phyloP scores from a whole-genome alignment of 2,329 filamentous ascomycete species.

The Calonectria pseudoreteaudii region DNA sequence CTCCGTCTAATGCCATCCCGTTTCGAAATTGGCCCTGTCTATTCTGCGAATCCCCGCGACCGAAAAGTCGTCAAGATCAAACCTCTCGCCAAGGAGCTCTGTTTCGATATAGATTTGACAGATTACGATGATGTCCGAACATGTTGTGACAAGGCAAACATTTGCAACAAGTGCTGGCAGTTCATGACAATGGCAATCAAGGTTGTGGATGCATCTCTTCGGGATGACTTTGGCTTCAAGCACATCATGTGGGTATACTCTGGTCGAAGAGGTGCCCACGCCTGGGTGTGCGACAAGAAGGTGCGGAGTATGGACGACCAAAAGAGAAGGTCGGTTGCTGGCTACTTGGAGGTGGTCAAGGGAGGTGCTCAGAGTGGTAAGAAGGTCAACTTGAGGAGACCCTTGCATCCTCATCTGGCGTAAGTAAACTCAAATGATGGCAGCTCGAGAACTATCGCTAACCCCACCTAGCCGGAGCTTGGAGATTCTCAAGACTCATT shows the following conservation, averaged over 20 bases:
- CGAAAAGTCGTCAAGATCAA: constrained; percentile 90
- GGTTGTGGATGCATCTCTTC: constrained; percentile 85
- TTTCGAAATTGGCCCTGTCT: constrained; percentile 99
- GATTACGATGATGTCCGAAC: constrained; percentile 98
- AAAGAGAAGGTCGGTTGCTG: constrained; percentile 85
- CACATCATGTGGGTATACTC: constrained; percentile 99
- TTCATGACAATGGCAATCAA: constrained; percentile 99
- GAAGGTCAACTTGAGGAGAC: constrained; percentile 84
- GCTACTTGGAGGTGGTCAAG: constrained; percentile 90
- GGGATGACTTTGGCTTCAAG: constrained; percentile 95
- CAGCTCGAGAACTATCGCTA: constrained; percentile 22
- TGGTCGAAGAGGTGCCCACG: constrained; percentile 94
- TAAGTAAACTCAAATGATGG: constrained; percentile 51
- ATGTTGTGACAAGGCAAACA: constrained; percentile 93
- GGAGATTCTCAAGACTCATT: constrained; percentile 85
- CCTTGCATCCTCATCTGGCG: constrained; percentile 89
- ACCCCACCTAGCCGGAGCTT: constrained; percentile 75
- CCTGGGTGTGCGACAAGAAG: constrained; percentile 95
- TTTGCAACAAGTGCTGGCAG: constrained; percentile 94
- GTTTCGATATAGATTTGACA: constrained; percentile 99
- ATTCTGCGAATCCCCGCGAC: constrained; percentile 92
- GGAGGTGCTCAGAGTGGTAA: constrained; percentile 89
- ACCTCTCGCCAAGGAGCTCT: constrained; percentile 91
- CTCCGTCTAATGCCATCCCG: constrained; percentile 88
- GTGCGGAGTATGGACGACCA: constrained; percentile 88